Base-by-base conservation (phyloP, 176 grass and related monocot genomes). In the Olyra latifolia region DNA sequence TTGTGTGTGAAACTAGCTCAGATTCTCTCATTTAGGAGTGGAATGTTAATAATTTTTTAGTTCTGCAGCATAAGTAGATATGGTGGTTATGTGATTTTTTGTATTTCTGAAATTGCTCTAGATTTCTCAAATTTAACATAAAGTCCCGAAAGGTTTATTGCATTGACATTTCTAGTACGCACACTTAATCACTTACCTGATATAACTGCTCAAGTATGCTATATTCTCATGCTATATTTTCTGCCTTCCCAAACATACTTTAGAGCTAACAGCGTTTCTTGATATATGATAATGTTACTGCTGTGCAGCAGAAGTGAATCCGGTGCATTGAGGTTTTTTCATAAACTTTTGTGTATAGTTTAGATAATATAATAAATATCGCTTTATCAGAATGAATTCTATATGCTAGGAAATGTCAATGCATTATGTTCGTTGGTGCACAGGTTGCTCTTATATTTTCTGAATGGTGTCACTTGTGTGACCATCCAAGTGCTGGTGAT, bases 381-480 rank as follows among this genome's bases (percentile, higher is more conserved):
- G 27, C 41, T 24, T 68, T 44, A 68, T 44, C 48, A 53, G 32
- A 55, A 67, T 79, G 47, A 46, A 38, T 60, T 43, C 1, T 74
- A 16, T 30, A 43, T 74, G 17, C 15, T 55, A 39, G 16, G 62
- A 25, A 17, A 17, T 63, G 46, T 85, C 67, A 27, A 71, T 71
- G 29, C 45, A 59, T 71, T 85, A 43, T 6, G 2, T 84, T 76
- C 16, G 47, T 85, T 71, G 22, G 53, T 78, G 57, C 23, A 70
- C 23, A 96, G 93, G 87, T 90, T 76, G 75, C 83, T 25, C 50
- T 81, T 40, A 67, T 93, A 57, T 97, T 88, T 75, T 50, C 85
- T 71, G 93, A 97, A 8, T 97, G 93, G 93, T 97, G 90, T 47
- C 90, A 88, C 73, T 69, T 91, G 49, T 97, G 88, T 75, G 90